A percentile compares a stretch with the other conserved stretches of the same genome.
Evolutionary conservation across 345 rosid genomes (phyloP).

Genomic region (Populus nigra): DNA sequence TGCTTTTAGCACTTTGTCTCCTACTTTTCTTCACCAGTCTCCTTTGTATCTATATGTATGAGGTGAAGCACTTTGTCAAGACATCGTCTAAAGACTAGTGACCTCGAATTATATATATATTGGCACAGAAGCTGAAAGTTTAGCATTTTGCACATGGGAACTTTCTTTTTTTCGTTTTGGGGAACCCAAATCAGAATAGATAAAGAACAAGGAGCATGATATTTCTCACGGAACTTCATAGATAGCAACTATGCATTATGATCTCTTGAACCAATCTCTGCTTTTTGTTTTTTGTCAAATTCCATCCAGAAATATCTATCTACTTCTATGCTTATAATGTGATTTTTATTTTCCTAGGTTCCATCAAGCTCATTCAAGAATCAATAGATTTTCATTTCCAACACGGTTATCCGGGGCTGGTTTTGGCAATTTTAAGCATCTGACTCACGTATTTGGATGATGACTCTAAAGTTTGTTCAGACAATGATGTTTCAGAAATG

Average conservation of each 20-base stretch:
- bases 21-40: neutral
- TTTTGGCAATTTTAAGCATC: neutral
- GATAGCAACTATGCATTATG: no score
- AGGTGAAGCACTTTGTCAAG: neutral
- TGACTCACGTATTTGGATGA: neutral
- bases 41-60: neutral
- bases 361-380: slow-evolving; percentile 54
- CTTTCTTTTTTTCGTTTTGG: neutral
- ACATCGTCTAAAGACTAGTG: neutral
- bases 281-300: neutral
- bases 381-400: slow-evolving; percentile 4
- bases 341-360: slow-evolving; percentile 34
- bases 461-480: neutral
- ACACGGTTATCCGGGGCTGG: neutral
- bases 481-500: neutral
- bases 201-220: no score
- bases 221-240: no score
- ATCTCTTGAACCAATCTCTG: neutral
- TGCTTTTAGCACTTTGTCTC: neutral
- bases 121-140: neutral
- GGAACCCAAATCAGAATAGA: neutral
- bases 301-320: neutral
- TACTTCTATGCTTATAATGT: neutral
- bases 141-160: neutral
- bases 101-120: no score